Evolutionary conservation across 306 rosid species (phyloP).

Genomic region (Benincasa hispida): DNA sequence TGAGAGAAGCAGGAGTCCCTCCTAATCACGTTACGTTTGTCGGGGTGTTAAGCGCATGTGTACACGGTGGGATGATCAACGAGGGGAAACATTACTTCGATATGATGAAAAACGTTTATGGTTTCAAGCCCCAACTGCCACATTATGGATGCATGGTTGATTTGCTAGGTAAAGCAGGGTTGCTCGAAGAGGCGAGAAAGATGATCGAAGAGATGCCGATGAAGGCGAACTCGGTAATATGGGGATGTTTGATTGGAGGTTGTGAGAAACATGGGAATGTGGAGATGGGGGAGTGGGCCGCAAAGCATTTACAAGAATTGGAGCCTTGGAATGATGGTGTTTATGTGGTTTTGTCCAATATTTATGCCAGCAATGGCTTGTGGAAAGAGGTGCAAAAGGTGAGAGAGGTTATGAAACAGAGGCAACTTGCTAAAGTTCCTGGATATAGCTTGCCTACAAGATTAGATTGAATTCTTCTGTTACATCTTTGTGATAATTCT

Average conservation of each 20-base stretch:
- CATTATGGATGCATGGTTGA: conserved; percentile 86
- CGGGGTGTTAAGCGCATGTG: conserved; percentile 69
- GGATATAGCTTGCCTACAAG: conserved; percentile 51
- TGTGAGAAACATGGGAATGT: conserved; percentile 72
- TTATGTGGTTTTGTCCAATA: conserved; percentile 58
- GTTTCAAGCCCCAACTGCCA: conserved; percentile 40
- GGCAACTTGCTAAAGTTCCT: conserved; percentile 49
- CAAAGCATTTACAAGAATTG: conserved; percentile 51
- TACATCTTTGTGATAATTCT: conserved; percentile 3
- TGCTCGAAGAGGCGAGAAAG: conserved; percentile 48
- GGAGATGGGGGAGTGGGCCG: conserved; percentile 70
- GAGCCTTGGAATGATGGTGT: conserved; percentile 73
- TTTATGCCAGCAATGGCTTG: conserved; percentile 52
- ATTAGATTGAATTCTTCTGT: conserved; percentile 19
- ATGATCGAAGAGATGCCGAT: conserved; percentile 74
- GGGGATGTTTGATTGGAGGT: conserved; percentile 75
- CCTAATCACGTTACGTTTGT: conserved; percentile 63
- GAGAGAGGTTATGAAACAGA: conserved; percentile 38
- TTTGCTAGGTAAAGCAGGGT: conserved; percentile 58
- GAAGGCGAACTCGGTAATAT: conserved; percentile 54
- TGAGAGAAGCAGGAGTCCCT: conserved; percentile 47
- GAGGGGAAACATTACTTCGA: conserved; percentile 53
- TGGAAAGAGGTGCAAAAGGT: conserved; percentile 61
- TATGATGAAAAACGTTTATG: conserved; percentile 46
- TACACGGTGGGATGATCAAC: conserved; percentile 53